These are phyloP conservation scores for Syzygium oleosum DNA, from an alignment of 345 rosid species.

Conservation along the genomic window DNA sequence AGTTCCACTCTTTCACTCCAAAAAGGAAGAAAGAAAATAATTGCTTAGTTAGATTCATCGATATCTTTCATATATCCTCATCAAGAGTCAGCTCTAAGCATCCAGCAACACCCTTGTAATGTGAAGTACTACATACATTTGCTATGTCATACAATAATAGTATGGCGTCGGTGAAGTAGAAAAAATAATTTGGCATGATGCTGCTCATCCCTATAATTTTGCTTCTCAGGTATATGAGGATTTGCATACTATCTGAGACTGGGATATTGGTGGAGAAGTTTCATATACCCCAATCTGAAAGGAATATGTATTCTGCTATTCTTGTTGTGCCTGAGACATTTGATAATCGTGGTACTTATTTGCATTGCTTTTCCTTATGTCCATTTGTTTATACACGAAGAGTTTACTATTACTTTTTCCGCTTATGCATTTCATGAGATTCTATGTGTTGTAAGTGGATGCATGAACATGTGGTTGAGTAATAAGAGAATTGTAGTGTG, in stretches of 20 bases:
- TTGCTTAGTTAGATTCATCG: background rate
- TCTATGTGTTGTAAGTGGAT: no score
- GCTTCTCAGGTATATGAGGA: conserved; percentile 71
- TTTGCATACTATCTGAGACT: conserved; percentile 63
- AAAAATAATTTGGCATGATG: background rate
- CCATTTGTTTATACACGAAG: background rate
- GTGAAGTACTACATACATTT: no score
- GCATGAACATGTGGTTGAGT: no score
- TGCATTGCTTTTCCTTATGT: background rate
- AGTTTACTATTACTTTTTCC: background rate
- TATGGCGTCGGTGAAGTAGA: no score
- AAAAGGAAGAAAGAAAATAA: background rate
- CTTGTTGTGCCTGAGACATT: conserved; percentile 81
- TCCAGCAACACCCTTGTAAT: background rate
- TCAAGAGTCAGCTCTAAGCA: background rate
- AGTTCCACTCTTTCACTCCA: background rate
- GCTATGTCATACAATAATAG: no score
- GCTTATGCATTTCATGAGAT: no score
- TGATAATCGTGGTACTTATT: conserved; percentile 61
- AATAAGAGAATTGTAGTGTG: no score
- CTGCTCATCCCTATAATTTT: background rate
- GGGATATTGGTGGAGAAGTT: conserved; percentile 68
- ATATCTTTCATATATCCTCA: background rate
- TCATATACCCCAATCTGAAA: conserved; percentile 47
- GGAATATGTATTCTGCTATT: conserved; percentile 59